Evolutionary conservation across 2,329 filamentous ascomycete genomes (phyloP).

Genomic region (Fusarium torulosum): DNA sequence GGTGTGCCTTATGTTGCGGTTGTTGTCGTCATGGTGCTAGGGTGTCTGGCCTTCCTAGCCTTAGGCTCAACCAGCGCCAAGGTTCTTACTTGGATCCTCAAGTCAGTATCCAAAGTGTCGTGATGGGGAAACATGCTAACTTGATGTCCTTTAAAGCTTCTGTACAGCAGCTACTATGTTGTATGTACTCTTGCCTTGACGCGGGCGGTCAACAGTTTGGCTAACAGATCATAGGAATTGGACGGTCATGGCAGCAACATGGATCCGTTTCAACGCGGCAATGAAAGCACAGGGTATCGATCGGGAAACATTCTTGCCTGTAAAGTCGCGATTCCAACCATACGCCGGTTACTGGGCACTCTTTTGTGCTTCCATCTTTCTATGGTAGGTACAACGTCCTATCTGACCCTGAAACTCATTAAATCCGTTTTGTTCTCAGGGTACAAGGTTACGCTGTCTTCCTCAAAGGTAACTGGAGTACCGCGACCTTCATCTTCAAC

Average conservation of each 20-base stretch:
- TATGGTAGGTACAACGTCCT: background rate
- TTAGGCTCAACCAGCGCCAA: background rate
- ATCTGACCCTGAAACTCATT: too few relatives aligned
- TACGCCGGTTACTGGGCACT: background rate
- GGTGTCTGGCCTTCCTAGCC: background rate
- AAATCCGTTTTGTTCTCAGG: background rate
- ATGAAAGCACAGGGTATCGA: background rate
- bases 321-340: background rate
- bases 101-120: background rate
- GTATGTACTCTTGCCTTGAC: background rate
- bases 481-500: background rate
- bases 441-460: background rate
- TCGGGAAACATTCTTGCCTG: background rate
- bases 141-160: background rate
- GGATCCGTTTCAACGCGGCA: constrained; percentile 3
- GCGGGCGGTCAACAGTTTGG: too few relatives aligned
- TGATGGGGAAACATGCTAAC: background rate
- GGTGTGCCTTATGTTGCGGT: background rate
- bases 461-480: background rate
- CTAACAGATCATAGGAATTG: background rate
- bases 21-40: background rate
- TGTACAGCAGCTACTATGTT: constrained; percentile 3
- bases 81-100: background rate
- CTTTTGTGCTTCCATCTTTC: background rate
- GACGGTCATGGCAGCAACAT: background rate